Base-by-base conservation (phyloP, 1,284 basidiomycete genomes). In the Ceratobasidium sp. region DNA sequence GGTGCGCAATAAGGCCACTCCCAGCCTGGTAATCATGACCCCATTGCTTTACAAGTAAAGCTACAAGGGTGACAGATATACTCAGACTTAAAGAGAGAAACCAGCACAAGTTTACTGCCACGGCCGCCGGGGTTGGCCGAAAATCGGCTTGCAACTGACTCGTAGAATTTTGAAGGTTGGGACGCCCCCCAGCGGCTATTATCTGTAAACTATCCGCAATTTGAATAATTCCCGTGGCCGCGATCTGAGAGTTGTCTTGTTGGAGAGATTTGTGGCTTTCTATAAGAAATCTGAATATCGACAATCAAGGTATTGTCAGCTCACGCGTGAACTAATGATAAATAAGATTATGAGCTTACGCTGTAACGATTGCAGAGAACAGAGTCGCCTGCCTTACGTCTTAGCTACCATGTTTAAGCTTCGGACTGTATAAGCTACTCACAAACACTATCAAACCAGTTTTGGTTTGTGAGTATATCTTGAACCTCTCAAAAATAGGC, bases 41-140 rank as follows among this genome's bases (percentile, higher is more conserved):
- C n/a, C 72, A 75, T 53, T 75, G 72, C n/a, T 75, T 75, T 3
- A 75, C 72, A 10, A 75, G 46, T 15, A 63, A 64, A 7, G 58
- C 72, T 9, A 64, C 23, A 1, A 75, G 44, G 26, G 72, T 26
- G 1, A 75, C 72, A 3, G 26, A 15, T 0, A 75, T 63, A 49
- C 72, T 75, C 20, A 75, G 46, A 10, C 44, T 75, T n/a, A 75
- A 20, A 5, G 72, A 75, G 20, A 63, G 42, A 53, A 64, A 75
- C 72, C 72, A 75, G n/a, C 18, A 1, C 9, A n/a, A 13, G 46
- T 75, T 75, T 3, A 75, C 33, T 15, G 33, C 3, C 0, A 75
- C 7, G 2, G 23, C 72, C 18, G 13, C 20, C 13, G 15, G 7
- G 2, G n/a, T 53, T 3, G 72, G 72, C 9, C 64, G 28, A 53